These are phyloP conservation scores for Porcisia deanei DNA, from an alignment of 208 protist genomes.

Conservation along the genomic window DNA sequence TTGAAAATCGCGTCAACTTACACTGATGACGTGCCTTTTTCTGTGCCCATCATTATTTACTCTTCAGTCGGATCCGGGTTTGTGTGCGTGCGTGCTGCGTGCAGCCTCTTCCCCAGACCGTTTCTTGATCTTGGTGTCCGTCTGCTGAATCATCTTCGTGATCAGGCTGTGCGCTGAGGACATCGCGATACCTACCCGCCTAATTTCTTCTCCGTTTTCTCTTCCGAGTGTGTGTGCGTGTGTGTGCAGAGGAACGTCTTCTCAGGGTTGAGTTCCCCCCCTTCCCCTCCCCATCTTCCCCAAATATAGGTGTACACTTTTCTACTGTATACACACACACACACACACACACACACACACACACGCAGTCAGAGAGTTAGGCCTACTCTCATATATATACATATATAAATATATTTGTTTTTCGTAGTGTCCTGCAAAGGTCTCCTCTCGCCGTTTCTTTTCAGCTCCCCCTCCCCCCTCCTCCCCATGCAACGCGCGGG, in stretches of 20 bases:
- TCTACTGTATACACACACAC: not conserved
- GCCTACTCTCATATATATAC: too few relatives aligned
- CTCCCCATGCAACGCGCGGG: not conserved
- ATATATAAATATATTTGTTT: not conserved
- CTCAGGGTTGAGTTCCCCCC: not conserved
- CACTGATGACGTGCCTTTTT: too few relatives aligned
- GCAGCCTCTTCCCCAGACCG: too few relatives aligned
- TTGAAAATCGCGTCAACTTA: too few relatives aligned
- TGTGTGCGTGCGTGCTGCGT: too few relatives aligned
- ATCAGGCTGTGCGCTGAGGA: not conserved
- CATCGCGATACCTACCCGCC: not conserved
- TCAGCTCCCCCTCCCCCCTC: not conserved
- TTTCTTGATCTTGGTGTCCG: not conserved
- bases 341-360: not conserved
- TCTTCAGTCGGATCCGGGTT: too few relatives aligned
- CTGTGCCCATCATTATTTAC: too few relatives aligned
- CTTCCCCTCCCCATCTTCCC: not conserved
- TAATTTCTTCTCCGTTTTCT: not conserved
- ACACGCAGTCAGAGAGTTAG: not conserved
- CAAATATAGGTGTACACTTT: not conserved
- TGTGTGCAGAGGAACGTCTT: not conserved
- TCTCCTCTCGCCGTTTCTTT: not conserved
- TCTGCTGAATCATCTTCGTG: not conserved
- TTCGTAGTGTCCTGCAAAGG: not conserved
- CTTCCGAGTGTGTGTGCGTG: not conserved